Base-by-base conservation (phyloP, 805 yeast species). In the Candida gorgasii region DNA sequence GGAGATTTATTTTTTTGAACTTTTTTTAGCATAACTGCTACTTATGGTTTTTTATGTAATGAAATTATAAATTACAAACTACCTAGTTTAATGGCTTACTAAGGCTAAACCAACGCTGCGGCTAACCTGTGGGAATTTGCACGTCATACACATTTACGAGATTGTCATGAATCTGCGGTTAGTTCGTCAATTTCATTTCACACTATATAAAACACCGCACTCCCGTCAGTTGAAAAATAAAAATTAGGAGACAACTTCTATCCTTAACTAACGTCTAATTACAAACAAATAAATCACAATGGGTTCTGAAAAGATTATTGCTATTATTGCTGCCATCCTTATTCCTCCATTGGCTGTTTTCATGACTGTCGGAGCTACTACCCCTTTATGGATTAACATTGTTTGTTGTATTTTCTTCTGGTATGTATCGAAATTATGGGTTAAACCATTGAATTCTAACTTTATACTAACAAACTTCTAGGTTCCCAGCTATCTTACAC, bases 311-410 rank as follows among this genome's bases (percentile, higher is more conserved):
- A 69, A 70, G 54, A 65, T 70, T 42, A 63, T 70, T 43, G 73
- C 65, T 38, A 43, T 66, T 42, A 64, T 67, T 38, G 46, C 62
- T 45, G 85, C 90, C 40, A 36, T 85, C 39, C 62, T 85, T 48
- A 63, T 85, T 51, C 93, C 93, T 39, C 90, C 90, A 39, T 73
- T 85, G 53, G 86, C 90, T 26, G 93, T 85, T 49, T 84, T 79
- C 63, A 63, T 84, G 74, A 77, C 73, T 49, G 76, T 73, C 53
- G 93, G 92, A 48, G 72, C 79, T 51, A 79, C 86, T 50, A 68
- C 73, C 39, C 85, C 76, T 40, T 78, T 84, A 57, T 66, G 84
- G 62, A 75, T 85, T 59, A 84, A 83, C 72, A 58, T 82, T 51
- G 61, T 82, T 46, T 73, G 81, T 54, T 80, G 85, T 72, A 47